Evolutionary conservation across 345 rosid genomes (phyloP).

Genomic region (Jatropha curcas): DNA sequence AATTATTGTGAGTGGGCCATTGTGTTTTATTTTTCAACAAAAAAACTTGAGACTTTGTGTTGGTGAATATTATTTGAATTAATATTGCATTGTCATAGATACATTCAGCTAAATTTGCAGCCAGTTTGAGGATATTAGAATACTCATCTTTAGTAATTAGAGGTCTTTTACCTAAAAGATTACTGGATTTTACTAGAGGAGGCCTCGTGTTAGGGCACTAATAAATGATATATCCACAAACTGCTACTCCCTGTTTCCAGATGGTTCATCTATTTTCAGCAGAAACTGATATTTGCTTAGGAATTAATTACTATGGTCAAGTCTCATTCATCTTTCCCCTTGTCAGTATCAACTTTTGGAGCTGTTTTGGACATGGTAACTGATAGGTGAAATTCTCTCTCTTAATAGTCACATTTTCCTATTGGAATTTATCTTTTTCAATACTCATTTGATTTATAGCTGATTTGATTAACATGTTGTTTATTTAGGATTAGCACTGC

Average conservation of each 20-base stretch:
- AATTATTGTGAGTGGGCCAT: background rate
- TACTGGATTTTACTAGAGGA: background rate
- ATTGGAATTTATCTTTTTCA: background rate
- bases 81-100: conserved; percentile 2
- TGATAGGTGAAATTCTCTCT: conserved; percentile 59
- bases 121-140: conserved; percentile 1
- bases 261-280: background rate
- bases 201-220: background rate
- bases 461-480: conserved; percentile 19
- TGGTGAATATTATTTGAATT: background rate
- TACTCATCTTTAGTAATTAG: background rate
- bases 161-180: background rate
- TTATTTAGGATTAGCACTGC: conserved; percentile 89
- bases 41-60: background rate
- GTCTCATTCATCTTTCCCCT: conserved; percentile 21
- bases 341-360: conserved; percentile 90
- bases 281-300: background rate
- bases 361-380: conserved; percentile 97
- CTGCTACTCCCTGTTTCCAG: background rate
- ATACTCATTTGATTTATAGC: background rate
- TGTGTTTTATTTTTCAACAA: background rate
- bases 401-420: background rate
- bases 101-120: conserved; percentile 1
- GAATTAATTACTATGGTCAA: background rate
- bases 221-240: background rate